These are phyloP conservation scores for Pleurotus eryngii DNA, from an alignment of 768 basidiomycete species.

Conservation along the genomic window DNA sequence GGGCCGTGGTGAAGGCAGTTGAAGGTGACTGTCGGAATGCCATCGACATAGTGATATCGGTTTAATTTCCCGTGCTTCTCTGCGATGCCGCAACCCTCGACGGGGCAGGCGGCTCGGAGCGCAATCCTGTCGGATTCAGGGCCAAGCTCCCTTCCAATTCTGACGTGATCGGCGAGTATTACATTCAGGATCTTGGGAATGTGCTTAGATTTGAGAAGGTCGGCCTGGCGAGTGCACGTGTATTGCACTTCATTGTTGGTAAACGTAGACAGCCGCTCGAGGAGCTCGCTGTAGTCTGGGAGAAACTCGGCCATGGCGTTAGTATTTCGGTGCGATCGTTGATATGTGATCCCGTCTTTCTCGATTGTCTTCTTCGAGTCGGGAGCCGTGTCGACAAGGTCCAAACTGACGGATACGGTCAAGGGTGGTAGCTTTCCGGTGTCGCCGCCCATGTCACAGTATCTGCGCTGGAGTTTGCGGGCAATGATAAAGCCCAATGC, in stretches of 20 bases:
- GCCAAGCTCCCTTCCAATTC: slow-evolving; percentile 13
- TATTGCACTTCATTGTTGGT: slow-evolving; percentile 10
- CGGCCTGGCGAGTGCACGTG: slow-evolving; percentile 15
- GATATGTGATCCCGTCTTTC: slow-evolving; percentile 19
- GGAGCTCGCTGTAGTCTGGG: slow-evolving; percentile 19
- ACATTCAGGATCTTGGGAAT: slow-evolving; percentile 15
- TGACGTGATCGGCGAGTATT: slow-evolving; percentile 13
- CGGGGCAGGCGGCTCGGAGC: slow-evolving; percentile 23
- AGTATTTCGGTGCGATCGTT: slow-evolving; percentile 22
- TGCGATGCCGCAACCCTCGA: slow-evolving; percentile 19
- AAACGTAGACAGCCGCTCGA: slow-evolving; percentile 11
- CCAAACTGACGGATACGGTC: slow-evolving; percentile 16
- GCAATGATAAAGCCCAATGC: slow-evolving; percentile 23
- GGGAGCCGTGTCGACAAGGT: slow-evolving; percentile 28
- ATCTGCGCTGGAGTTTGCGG: slow-evolving; percentile 11
- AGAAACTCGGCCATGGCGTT: slow-evolving; percentile 12
- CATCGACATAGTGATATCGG: slow-evolving; percentile 13
- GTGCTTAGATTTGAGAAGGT: slow-evolving; percentile 10
- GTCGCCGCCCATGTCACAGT: background rate
- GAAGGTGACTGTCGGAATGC: slow-evolving; percentile 19
- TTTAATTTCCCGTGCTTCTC: slow-evolving; percentile 20
- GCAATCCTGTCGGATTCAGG: slow-evolving; percentile 15
- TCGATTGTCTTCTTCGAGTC: background rate
- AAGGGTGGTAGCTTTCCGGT: slow-evolving; percentile 1
- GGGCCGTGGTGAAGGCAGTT: slow-evolving; percentile 22